A percentile compares a stretch with the other conserved stretches of the same genome.
Evolutionary conservation across 805 yeast genomes (phyloP).

Genomic region (Saccharomyces eubayanus): DNA sequence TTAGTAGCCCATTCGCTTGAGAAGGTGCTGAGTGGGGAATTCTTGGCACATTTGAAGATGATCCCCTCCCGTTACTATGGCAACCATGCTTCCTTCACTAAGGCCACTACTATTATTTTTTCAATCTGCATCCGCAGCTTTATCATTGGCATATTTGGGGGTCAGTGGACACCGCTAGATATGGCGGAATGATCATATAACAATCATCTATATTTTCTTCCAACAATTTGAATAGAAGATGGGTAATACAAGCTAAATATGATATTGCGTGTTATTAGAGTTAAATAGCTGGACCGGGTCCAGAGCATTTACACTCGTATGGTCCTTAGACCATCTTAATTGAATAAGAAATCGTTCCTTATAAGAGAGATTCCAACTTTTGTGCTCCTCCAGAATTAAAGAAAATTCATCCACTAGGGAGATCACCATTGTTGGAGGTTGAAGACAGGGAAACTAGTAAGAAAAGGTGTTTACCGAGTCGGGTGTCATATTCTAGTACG

Average conservation of each 20-base stretch:
- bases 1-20: too few relatives aligned
- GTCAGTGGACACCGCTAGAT: neutral
- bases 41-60: neutral
- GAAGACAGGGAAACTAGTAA: constrained; percentile 28
- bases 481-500: constrained; percentile 48
- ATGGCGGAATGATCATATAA: neutral
- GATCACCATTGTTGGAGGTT: constrained; percentile 50
- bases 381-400: constrained; percentile 44
- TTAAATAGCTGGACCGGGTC: constrained; percentile 35
- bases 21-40: neutral
- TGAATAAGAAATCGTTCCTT: constrained; percentile 46
- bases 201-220: neutral
- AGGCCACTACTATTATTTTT: neutral
- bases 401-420: constrained; percentile 54
- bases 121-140: neutral
- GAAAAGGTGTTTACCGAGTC: constrained; percentile 44
- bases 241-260: constrained; percentile 3
- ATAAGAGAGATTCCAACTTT: constrained; percentile 40
- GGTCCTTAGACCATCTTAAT: constrained; percentile 59
- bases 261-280: constrained; percentile 15
- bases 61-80: neutral
- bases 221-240: neutral
- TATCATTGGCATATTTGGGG: neutral
- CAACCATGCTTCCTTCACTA: neutral
- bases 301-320: constrained; percentile 51